Conservation (phyloP, 768 basidiomycete genomes). For the Dendrothele bispora region DNA sequence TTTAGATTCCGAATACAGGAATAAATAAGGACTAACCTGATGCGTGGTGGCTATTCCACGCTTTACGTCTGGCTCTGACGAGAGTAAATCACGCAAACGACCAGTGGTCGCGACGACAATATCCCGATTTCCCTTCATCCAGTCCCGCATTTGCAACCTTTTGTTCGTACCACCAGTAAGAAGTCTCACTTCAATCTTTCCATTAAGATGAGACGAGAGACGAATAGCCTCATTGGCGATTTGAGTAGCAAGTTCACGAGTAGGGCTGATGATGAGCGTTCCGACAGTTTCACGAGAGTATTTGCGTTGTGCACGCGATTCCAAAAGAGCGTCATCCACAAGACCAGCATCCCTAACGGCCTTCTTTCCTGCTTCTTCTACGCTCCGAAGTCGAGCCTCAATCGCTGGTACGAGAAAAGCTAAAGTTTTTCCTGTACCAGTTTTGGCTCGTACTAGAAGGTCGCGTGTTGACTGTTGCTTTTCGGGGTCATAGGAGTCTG, state of each 20-base stretch:
- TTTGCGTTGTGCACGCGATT: constrained; percentile 26
- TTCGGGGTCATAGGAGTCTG: constrained; percentile 46
- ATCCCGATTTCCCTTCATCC: constrained; percentile 64
- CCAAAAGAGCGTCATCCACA: constrained; percentile 26
- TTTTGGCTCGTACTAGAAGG: constrained; percentile 83
- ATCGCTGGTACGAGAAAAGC: constrained; percentile 88
- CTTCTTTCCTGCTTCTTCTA: constrained; percentile 45
- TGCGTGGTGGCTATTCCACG: constrained; percentile 53
- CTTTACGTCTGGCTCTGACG: constrained; percentile 54
- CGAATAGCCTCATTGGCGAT: constrained; percentile 82
- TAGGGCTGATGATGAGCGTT: constrained; percentile 82
- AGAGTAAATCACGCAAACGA: constrained; percentile 72
- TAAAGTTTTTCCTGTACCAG: constrained; percentile 88
- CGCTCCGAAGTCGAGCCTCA: constrained; percentile 65
- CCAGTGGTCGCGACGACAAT: constrained; percentile 93
- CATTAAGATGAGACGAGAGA: constrained; percentile 59
- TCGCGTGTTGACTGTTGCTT: constrained; percentile 44
- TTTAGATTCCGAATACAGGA: constrained; percentile 8
- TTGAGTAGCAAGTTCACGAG: constrained; percentile 86
- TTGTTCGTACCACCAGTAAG: constrained; percentile 79
- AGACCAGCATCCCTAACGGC: constrained; percentile 44
- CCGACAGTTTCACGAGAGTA: constrained; percentile 58
- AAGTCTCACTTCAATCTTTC: constrained; percentile 66
- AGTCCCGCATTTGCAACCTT: constrained; percentile 64
- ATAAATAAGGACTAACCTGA: constrained; percentile 44